These are phyloP conservation scores for Chrysopogon serrulatus DNA, from an alignment of 176 grass and related monocot genomes.

Conservation along the genomic window DNA sequence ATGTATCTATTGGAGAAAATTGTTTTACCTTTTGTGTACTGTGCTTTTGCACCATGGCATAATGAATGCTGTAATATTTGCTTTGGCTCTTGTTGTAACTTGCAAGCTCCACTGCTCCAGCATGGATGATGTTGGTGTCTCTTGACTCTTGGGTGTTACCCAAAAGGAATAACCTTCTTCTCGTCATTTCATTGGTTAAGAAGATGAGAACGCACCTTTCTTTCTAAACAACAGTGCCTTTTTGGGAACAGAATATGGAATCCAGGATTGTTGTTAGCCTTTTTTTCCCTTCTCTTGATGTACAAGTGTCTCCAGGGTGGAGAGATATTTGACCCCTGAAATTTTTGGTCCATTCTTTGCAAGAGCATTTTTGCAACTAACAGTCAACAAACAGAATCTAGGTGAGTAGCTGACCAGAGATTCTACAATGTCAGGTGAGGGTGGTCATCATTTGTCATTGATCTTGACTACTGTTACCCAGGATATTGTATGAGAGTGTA, in stretches of 20 bases:
- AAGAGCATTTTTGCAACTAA: not conserved
- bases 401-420: not conserved
- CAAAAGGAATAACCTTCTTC: not conserved
- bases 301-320: not conserved
- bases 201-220: not conserved
- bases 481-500: not conserved
- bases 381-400: not conserved
- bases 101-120: not conserved
- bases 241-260: no score
- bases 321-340: not conserved
- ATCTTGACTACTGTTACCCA: not conserved
- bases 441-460: no score
- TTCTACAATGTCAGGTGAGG: not conserved
- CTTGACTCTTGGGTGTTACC: not conserved
- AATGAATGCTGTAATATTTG: not conserved
- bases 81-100: not conserved
- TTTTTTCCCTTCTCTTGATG: not conserved
- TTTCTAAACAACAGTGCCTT: not conserved
- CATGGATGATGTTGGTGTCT: not conserved
- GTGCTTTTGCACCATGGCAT: not conserved
- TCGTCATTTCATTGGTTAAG: not conserved
- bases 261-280: no score
- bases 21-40: not conserved
- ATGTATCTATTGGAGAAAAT: not conserved
- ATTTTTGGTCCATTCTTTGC: not conserved